phyloP scores from a whole-genome alignment of 768 basidiomycete genomes.

The Trametes cubensis region DNA sequence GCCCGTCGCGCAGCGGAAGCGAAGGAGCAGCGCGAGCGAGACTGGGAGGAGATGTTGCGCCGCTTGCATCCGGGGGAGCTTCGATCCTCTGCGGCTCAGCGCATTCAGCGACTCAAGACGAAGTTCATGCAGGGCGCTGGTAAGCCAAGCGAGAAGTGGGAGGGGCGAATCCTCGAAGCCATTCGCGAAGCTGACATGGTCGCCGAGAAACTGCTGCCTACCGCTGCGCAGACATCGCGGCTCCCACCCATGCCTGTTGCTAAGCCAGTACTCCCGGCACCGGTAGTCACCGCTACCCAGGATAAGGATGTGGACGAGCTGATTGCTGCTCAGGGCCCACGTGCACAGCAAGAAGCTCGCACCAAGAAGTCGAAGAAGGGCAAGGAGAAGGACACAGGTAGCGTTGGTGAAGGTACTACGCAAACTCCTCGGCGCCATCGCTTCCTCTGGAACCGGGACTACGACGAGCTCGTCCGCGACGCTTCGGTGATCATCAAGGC shows the following conservation, averaged over 20 bases:
- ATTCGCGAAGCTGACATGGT: constrained; percentile 58
- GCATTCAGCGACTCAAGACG: constrained; percentile 56
- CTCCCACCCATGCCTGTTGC: constrained; percentile 13
- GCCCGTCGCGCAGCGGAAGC: constrained; percentile 69
- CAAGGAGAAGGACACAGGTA: constrained; percentile 40
- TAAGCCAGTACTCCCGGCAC: constrained; percentile 38
- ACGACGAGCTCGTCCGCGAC: constrained; percentile 88
- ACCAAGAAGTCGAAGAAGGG: constrained; percentile 36
- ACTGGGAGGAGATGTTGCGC: constrained; percentile 64
- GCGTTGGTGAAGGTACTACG: constrained; percentile 27
- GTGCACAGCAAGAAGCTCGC: constrained; percentile 32
- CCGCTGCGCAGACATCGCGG: constrained; percentile 32
- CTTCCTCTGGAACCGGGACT: constrained; percentile 85
- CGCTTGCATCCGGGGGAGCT: constrained; percentile 57
- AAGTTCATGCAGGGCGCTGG: constrained; percentile 61
- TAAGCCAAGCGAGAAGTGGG: constrained; percentile 60
- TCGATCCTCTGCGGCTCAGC: constrained; percentile 48
- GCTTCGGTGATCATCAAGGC: constrained; percentile 80
- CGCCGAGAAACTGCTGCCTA: constrained; percentile 47
- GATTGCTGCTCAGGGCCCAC: constrained; percentile 55
- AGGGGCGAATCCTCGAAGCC: constrained; percentile 57
- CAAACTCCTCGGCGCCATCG: constrained; percentile 51
- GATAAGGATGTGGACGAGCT: constrained; percentile 56
- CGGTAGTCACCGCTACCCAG: constrained; percentile 43
- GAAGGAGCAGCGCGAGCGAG: constrained; percentile 56